Conservation (phyloP, 2,329 filamentous ascomycete species). For the Colletotrichum sp. region DNA sequence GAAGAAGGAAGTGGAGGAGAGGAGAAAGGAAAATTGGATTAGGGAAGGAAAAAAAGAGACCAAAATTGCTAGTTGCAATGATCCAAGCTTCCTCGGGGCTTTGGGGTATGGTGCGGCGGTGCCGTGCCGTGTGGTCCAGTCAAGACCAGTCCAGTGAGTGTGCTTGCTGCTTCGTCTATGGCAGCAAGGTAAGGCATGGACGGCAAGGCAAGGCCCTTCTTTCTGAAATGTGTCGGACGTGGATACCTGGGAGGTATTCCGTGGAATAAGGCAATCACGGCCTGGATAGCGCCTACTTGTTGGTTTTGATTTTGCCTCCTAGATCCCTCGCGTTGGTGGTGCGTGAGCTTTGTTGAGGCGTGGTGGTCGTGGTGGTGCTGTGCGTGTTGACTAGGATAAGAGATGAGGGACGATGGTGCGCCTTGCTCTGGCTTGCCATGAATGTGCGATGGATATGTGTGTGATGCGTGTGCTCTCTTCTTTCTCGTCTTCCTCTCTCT, state of each 20-base stretch:
- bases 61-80: conserved; percentile 15
- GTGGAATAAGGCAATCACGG: neutral
- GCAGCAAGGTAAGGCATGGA: neutral
- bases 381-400: neutral
- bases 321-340: neutral
- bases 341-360: neutral
- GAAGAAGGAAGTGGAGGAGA: neutral
- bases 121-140: neutral
- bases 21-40: neutral
- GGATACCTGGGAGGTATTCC: neutral
- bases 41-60: neutral
- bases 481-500: neutral
- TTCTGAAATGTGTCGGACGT: neutral
- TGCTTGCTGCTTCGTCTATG: neutral
- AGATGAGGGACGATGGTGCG: neutral
- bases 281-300: neutral
- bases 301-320: neutral
- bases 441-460: neutral
- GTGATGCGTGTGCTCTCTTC: neutral
- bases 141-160: neutral
- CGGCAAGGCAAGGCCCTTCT: neutral
- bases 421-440: neutral
- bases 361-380: neutral
- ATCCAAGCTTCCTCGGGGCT: conserved; percentile 17
- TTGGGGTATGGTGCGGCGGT: conserved; percentile 13